Percentiles rank a stretch among this genome's conserved stretches.
Conservation (phyloP, 768 basidiomycete species). For the Tephrocybe rancida region DNA sequence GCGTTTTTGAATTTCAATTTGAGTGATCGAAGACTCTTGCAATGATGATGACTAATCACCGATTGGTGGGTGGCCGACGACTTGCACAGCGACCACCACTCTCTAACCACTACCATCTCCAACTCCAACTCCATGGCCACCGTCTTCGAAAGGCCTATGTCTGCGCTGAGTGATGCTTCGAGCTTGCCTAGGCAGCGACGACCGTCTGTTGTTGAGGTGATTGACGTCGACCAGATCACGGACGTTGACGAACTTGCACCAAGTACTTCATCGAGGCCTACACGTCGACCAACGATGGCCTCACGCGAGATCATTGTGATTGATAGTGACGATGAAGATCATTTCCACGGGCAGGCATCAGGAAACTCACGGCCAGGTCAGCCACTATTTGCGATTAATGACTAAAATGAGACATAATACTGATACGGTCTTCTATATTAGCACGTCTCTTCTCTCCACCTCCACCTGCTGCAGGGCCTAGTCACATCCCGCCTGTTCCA, state of each 20-base stretch:
- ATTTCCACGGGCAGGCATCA: conserved; percentile 9
- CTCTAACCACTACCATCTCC: conserved; percentile 26
- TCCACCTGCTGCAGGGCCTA: conserved; percentile 32
- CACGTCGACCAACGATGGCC: conserved; percentile 6
- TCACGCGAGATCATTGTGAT: conserved; percentile 35
- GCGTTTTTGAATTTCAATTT: background rate
- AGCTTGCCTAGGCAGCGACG: conserved; percentile 18
- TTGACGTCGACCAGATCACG: conserved; percentile 43
- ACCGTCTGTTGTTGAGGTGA: conserved; percentile 38
- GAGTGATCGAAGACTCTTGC: background rate
- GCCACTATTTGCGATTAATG: conserved; percentile 9
- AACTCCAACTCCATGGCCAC: conserved; percentile 31
- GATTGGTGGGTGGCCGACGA: background rate
- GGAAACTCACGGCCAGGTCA: conserved; percentile 17
- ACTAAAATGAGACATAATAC: background rate
- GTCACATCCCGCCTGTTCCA: conserved; percentile 59
- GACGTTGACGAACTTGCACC: conserved; percentile 38
- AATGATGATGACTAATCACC: conserved; percentile 12
- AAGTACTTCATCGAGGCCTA: conserved; percentile 15
- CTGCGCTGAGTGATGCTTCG: conserved; percentile 24
- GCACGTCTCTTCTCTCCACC: conserved; percentile 46
- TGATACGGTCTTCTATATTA: background rate
- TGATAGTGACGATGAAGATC: conserved; percentile 42
- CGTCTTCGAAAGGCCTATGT: conserved; percentile 28
- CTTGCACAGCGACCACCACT: conserved; percentile 5